phyloP scores from a whole-genome alignment of 2,329 filamentous ascomycete genomes.

The Mariannaea elegans region DNA sequence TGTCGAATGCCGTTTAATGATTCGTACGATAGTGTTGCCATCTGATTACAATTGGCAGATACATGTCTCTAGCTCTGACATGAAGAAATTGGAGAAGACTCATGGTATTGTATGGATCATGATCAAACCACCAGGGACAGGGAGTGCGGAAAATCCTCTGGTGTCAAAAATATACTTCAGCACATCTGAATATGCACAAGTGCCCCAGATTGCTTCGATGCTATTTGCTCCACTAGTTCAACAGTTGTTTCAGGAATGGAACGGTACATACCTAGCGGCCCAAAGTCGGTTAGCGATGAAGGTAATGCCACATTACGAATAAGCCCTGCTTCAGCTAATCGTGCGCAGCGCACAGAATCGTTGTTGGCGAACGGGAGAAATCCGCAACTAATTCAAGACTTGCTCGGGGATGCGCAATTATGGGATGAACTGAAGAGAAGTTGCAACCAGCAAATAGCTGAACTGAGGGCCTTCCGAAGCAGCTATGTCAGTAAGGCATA shows the following conservation, averaged over 20 bases:
- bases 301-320: neutral
- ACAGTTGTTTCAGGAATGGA: neutral
- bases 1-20: neutral
- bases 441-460: neutral
- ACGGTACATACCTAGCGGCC: neutral
- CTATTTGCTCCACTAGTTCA: neutral
- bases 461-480: neutral
- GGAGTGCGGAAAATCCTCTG: neutral
- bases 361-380: neutral
- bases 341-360: neutral
- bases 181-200: neutral
- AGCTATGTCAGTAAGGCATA: neutral
- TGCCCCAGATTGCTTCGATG: neutral
- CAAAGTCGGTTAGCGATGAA: neutral
- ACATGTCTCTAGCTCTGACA: neutral
- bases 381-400: neutral
- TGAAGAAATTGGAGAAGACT: neutral
- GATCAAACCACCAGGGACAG: neutral
- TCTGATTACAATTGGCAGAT: neutral
- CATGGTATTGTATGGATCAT: neutral
- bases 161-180: neutral
- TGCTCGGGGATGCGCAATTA: neutral
- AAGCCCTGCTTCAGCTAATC: neutral
- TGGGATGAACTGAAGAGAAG: neutral
- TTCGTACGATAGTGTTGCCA: neutral